These are phyloP conservation scores for Pyrenula aspistea DNA, from an alignment of 495 filamentous ascomycete genomes.

Conservation along the genomic window DNA sequence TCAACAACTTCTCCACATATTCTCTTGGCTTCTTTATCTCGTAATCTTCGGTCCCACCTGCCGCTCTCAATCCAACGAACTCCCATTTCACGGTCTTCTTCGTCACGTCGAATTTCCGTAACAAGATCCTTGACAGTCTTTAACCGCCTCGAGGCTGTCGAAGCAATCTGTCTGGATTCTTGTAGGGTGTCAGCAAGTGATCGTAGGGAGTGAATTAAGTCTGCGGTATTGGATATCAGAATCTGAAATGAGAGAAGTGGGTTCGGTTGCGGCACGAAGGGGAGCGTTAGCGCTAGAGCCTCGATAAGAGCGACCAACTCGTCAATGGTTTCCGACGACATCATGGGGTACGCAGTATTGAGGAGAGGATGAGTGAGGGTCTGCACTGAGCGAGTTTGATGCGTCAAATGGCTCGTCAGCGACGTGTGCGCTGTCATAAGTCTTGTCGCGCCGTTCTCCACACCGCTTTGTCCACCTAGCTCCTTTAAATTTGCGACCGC, in stretches of 20 bases:
- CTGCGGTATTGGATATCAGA: constrained; percentile 48
- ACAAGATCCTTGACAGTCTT: constrained; percentile 68
- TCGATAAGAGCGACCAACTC: constrained; percentile 53
- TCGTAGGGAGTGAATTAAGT: constrained; percentile 68
- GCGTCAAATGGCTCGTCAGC: constrained; percentile 68
- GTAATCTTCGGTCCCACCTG: constrained; percentile 66
- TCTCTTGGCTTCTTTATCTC: constrained; percentile 61
- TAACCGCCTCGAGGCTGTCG: constrained; percentile 62
- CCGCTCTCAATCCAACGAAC: constrained; percentile 67
- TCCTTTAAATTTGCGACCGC: constrained; percentile 65
- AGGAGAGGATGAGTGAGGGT: constrained; percentile 61
- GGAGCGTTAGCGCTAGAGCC: constrained; percentile 34
- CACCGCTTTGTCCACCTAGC: constrained; percentile 65
- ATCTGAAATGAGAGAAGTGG: constrained; percentile 42
- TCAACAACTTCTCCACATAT: constrained; percentile 78
- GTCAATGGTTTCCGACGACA: constrained; percentile 59
- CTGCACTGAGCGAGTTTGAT: constrained; percentile 74
- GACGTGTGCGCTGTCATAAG: constrained; percentile 82
- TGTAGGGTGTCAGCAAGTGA: constrained; percentile 85
- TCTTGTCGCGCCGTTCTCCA: constrained; percentile 70
- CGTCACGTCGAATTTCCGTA: constrained; percentile 68
- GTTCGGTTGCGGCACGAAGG: constrained; percentile 24
- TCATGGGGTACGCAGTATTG: constrained; percentile 33
- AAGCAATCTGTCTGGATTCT: constrained; percentile 81
- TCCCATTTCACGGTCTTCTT: constrained; percentile 69